phyloP scores from a whole-genome alignment of 257 asterid genomes.

The Lavandula angustifolia region DNA sequence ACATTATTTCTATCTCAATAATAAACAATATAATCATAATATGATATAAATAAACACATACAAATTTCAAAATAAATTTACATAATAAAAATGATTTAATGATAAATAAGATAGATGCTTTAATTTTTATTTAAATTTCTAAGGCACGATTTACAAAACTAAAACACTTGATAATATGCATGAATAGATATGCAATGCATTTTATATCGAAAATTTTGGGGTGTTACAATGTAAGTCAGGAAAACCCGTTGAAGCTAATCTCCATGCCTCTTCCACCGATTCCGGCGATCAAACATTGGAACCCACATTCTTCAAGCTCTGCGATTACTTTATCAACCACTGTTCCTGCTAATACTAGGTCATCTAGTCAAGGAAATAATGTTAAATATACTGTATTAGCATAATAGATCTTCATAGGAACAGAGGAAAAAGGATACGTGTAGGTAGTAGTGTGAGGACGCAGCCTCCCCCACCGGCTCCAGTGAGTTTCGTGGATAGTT shows the following conservation, averaged over 20 bases:
- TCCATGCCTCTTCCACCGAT: slow-evolving; percentile 93
- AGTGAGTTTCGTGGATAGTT: slow-evolving; percentile 78
- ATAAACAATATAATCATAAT: no score
- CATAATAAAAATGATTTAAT: no score
- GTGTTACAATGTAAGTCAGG: slow-evolving; percentile 42
- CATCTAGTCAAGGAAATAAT: slow-evolving; percentile 49
- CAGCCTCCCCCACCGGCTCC: slow-evolving; percentile 99
- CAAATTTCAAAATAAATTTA: no score
- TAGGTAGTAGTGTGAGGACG: slow-evolving; percentile 83
- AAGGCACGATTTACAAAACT: no score
- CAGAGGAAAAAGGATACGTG: slow-evolving; percentile 62
- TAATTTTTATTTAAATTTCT: no score
- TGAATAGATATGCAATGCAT: no score
- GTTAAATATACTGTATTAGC: slow-evolving; percentile 5
- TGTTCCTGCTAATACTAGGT: slow-evolving; percentile 72
- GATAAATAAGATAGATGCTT: no score
- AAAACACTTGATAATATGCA: no score
- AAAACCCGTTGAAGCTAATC: slow-evolving; percentile 57
- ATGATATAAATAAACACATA: no score
- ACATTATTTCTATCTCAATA: no score
- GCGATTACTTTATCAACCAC: slow-evolving; percentile 72
- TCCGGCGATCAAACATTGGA: slow-evolving; percentile 81
- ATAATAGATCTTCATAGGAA: not conserved
- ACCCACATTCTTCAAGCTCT: slow-evolving; percentile 76
- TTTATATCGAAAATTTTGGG: slow-evolving; percentile 25